Conservation (phyloP, 495 filamentous ascomycete species). For the Penicillium ucsense region DNA sequence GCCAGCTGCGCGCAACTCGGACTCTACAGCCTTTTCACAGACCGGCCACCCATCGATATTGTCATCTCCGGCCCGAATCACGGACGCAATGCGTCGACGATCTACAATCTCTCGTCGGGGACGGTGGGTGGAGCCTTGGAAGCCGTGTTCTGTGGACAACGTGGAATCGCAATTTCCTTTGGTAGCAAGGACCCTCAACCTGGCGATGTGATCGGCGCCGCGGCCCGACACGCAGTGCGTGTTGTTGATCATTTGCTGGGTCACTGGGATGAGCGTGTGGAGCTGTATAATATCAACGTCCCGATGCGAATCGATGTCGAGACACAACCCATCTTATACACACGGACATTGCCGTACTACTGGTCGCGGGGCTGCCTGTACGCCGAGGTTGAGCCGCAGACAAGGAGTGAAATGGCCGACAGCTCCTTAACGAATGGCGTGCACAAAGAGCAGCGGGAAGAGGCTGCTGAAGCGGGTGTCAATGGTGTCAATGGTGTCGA, state of each 20-base stretch:
- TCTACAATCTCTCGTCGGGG: slow-evolving; percentile 80
- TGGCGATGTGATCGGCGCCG: slow-evolving; percentile 54
- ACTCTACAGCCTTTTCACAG: slow-evolving; percentile 74
- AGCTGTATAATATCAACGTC: slow-evolving; percentile 82
- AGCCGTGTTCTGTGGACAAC: slow-evolving; percentile 69
- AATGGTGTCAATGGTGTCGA: slow-evolving; percentile 13
- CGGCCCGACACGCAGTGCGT: slow-evolving; percentile 55
- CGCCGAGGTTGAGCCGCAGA: slow-evolving; percentile 39
- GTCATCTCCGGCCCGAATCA: slow-evolving; percentile 92
- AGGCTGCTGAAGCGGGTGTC: slow-evolving; percentile 39
- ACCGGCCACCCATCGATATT: slow-evolving; percentile 66
- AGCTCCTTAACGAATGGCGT: slow-evolving; percentile 7
- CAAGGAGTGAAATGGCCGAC: slow-evolving; percentile 7
- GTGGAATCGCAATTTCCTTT: slow-evolving; percentile 76
- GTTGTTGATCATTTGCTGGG: slow-evolving; percentile 62
- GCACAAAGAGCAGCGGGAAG: slow-evolving; percentile 17
- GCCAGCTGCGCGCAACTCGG: slow-evolving; percentile 85
- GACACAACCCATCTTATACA: slow-evolving; percentile 57
- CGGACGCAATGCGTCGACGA: slow-evolving; percentile 84
- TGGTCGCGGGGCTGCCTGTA: slow-evolving; percentile 79
- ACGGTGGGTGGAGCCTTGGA: slow-evolving; percentile 90
- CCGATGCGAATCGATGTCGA: slow-evolving; percentile 57
- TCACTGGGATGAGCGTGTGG: slow-evolving; percentile 69
- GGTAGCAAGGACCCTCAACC: slow-evolving; percentile 70
- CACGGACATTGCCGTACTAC: slow-evolving; percentile 73